Percentiles rank a stretch among this genome's conserved stretches.
phyloP scores from a whole-genome alignment of 2,329 filamentous ascomycete species.

The Raffaelea arxii region DNA sequence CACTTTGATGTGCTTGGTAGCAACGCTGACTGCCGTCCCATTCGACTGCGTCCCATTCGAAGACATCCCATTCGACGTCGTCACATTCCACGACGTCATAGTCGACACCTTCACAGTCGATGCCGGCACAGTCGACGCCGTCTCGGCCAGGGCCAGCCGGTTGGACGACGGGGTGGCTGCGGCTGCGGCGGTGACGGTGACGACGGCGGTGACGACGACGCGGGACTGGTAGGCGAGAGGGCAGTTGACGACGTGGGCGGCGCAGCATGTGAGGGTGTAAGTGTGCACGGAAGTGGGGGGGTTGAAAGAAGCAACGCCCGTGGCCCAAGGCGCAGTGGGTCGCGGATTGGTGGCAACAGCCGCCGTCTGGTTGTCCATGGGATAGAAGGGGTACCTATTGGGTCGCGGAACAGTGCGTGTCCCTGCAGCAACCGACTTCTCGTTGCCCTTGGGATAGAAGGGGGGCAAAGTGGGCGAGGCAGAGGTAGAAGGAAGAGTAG shows the following conservation, averaged over 20 bases:
- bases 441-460: too few species aligned
- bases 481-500: not conserved
- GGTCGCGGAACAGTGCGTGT: too few species aligned
- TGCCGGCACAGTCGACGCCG: too few species aligned
- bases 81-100: too few species aligned
- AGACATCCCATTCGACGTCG: too few species aligned
- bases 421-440: too few species aligned
- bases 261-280: slow-evolving; percentile 21
- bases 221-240: slow-evolving; percentile 17
- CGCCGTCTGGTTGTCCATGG: too few species aligned
- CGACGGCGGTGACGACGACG: slow-evolving; percentile 17
- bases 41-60: not conserved
- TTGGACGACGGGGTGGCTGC: not conserved
- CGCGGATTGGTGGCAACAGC: not conserved
- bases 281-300: not conserved
- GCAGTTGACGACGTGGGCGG: slow-evolving; percentile 19
- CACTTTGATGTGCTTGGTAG: too few species aligned
- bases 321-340: not conserved
- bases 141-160: too few species aligned
- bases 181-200: slow-evolving; percentile 13
- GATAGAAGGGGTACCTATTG: too few species aligned
- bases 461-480: too few species aligned
- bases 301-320: not conserved
- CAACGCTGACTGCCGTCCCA: not conserved
- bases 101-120: too few species aligned